Evolutionary conservation across 129 eudicot genomes (phyloP), one percentile per base, ranked within the genome.

Genomic region (Chrysanthemum lavandulifolium): DNA sequence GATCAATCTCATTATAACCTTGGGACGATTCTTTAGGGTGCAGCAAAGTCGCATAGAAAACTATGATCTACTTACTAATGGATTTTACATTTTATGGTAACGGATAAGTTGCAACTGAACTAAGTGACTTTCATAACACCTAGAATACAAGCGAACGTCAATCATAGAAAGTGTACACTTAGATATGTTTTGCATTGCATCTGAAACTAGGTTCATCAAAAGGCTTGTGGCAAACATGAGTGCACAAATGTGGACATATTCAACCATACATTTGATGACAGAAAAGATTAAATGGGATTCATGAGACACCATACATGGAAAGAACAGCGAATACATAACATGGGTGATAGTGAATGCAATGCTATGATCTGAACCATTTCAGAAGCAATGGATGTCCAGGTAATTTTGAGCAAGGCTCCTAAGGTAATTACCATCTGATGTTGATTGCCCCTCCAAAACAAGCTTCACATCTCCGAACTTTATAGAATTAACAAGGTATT

Each of bases 391-490:
- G 43, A 36, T 36, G 15, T 52, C 57, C 36, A 66, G 23, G 47
- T 21, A 7, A 61, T 27, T 49, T 15, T 40, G 68, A 21, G 10
- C 10, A 33, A 23, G 21, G 13, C 13, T 59, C 23, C 1, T 29
- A 13, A 19, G 12, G 36, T 23, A 64, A 65, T 61, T 74, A 89
- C 97, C 97, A 51, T 78, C 78, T 56, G 82, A 73, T 53, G 78
- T 69, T 43, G 86, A 78, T 25, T 77, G 71, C 27, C 90, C 94
- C 50, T 85, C 95, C 78, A 92, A 58, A 80, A 80, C 71, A 80
- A 89, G 95, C 92, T 92, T 89, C 70, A 84, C 78, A 74, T 92
- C 92, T 53, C 86, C 91, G 33, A 86, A 85, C 78, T 84, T 87
- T 48, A 92, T 53, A 27, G 98, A 85, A 71, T 81, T 75, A 40